Percentiles rank a stretch among this genome's conserved stretches.
These are phyloP conservation scores for Porpolomopsis calyptriformis DNA, from an alignment of 768 basidiomycete genomes.

Conservation along the genomic window DNA sequence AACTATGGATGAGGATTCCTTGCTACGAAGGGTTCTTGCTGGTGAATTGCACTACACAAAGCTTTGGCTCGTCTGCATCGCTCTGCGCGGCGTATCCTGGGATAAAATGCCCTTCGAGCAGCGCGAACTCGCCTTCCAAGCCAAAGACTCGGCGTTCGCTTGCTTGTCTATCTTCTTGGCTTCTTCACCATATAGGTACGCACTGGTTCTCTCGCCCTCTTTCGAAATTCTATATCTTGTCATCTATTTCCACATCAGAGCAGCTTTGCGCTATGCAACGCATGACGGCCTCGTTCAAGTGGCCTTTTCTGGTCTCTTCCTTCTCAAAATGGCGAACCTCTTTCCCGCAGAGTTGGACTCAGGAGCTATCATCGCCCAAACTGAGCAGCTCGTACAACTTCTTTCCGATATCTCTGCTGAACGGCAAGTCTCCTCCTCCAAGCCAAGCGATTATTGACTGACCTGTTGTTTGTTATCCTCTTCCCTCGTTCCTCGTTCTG, in stretches of 20 bases:
- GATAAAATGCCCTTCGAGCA: slow-evolving; percentile 96
- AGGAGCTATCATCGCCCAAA: slow-evolving; percentile 64
- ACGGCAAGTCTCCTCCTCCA: slow-evolving; percentile 34
- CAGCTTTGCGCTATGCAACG: slow-evolving; percentile 84
- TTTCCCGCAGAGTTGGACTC: slow-evolving; percentile 82
- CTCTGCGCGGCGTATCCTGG: slow-evolving; percentile 85
- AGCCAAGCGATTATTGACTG: no score
- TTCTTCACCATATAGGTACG: slow-evolving; percentile 70
- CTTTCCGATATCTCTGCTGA: slow-evolving; percentile 91
- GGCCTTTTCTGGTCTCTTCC: slow-evolving; percentile 83
- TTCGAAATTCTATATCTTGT: slow-evolving; percentile 1
- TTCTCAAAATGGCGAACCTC: slow-evolving; percentile 89
- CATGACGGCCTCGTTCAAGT: slow-evolving; percentile 89
- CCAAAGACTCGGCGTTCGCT: slow-evolving; percentile 83
- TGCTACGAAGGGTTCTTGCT: slow-evolving; percentile 78
- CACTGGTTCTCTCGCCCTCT: slow-evolving; percentile 1
- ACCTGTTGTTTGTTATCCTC: not conserved
- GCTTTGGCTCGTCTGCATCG: slow-evolving; percentile 90
- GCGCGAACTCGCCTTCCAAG: slow-evolving; percentile 88
- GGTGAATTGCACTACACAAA: slow-evolving; percentile 90
- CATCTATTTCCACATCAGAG: slow-evolving; percentile 33
- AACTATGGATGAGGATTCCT: slow-evolving; percentile 74
- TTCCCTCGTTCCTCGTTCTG: not conserved
- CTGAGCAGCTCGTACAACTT: slow-evolving; percentile 83
- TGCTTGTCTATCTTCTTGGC: slow-evolving; percentile 79